Evolutionary conservation across 2,329 filamentous ascomycete species (phyloP), one percentile per base, ranked within the genome.

Genomic region (Meredithiella fracta): DNA sequence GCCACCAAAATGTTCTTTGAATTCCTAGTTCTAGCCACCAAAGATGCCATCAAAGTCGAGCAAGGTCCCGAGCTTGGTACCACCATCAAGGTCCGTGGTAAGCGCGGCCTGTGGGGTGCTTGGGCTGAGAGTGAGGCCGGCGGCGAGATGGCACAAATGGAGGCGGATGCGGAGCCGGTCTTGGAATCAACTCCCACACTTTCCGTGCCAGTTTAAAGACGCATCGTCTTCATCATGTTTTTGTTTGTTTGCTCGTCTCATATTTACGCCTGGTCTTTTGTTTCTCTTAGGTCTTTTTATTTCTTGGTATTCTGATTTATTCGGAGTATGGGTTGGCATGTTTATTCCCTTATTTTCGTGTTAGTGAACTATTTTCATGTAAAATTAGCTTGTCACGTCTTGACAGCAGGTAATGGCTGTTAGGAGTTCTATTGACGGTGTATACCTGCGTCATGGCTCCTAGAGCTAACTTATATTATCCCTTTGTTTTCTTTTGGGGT

Each of bases 1-100:
- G 92, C 92, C 0, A 98, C 92, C 47, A 96, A 96, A 76, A 96
- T 98, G 89, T 98, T 98, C 73, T 98, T 98, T 64, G 92, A 98
- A 70, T 84, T 92, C 55, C 75, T 98, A 23, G 92, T 98, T 2
- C 76, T 98, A 50, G 92, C 91, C 3, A 98, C 92, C 44, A 98
- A 98, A 72, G 92, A 98, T 66, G 92, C 92, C 26, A 86, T 98
- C 70, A 95, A 95, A 70, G 88, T 97, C 25, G 91, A 97, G 66
- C 92, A 98, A 69, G 78, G 78, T 51, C 73, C 82, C 60, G 78
- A 76, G 38, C 77, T 97, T 25, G 90, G 90, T 52, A 85, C 82
- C 2, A 78, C 84, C 14, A 87, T 98, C 64, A 77, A 83, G 58
- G 85, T 98, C 58, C 77, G 88, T 62, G 89, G 85, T 58, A 98